A percentile compares a stretch with the other conserved stretches of the same genome.
These are phyloP conservation scores for Ganoderma lucidum DNA, from an alignment of 1,284 basidiomycete genomes.

Conservation along the genomic window DNA sequence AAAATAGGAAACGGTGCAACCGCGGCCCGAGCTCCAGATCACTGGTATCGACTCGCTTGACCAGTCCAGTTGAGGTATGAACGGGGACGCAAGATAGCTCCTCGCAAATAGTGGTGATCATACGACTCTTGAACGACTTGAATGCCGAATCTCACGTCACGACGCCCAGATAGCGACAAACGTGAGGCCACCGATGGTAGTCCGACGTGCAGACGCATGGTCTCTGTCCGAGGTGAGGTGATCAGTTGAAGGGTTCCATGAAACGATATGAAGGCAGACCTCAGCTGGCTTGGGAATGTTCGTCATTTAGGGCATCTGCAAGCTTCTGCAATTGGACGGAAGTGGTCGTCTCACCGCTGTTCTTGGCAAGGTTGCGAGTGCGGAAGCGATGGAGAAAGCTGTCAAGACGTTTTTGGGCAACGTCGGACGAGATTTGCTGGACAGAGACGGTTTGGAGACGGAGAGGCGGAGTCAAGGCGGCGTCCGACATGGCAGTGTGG, in stretches of 20 bases:
- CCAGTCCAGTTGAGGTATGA: neutral
- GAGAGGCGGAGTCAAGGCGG: constrained; percentile 41
- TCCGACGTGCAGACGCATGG: neutral
- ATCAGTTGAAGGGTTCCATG: neutral
- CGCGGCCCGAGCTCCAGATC: neutral
- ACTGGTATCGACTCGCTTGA: neutral
- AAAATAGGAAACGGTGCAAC: neutral
- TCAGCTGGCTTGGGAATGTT: constrained; percentile 18
- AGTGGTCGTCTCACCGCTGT: constrained; percentile 45
- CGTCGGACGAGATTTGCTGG: constrained; percentile 37
- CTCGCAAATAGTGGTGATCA: neutral
- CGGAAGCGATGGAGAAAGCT: constrained; percentile 43
- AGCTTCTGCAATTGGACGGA: constrained; percentile 46
- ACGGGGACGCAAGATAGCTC: neutral
- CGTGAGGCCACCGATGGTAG: neutral
- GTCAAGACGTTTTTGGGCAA: constrained; percentile 39
- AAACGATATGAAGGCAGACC: neutral
- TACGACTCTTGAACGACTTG: neutral
- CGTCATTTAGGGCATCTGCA: constrained; percentile 41
- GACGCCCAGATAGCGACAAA: neutral
- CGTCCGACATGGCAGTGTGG: constrained; percentile 34
- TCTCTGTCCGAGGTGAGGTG: neutral
- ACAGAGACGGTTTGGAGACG: constrained; percentile 38
- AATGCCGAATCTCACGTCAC: neutral
- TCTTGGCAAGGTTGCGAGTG: constrained; percentile 40